Evolutionary conservation across 176 grass and related monocot species (phyloP).

Genomic region (Oryza glumipatula): DNA sequence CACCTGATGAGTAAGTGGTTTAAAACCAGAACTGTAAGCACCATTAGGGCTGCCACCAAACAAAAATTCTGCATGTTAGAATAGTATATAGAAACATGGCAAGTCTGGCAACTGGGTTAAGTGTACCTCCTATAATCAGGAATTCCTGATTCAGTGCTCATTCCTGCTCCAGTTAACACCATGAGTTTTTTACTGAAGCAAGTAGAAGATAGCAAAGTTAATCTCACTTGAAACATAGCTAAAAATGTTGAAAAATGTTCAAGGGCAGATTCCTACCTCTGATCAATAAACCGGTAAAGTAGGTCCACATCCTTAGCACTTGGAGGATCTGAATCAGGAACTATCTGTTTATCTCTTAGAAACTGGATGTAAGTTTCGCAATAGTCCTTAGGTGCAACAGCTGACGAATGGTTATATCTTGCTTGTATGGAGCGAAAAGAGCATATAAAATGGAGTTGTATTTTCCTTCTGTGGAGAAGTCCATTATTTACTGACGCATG

Average conservation of each 20-base stretch:
- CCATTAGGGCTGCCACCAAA: constrained; percentile 79
- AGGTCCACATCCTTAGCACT: constrained; percentile 74
- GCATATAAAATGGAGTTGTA: constrained; percentile 34
- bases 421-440: constrained; percentile 45
- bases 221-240: constrained; percentile 34
- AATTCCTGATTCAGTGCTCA: constrained; percentile 96
- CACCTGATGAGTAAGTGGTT: constrained; percentile 98
- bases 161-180: constrained; percentile 93
- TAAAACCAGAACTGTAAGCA: constrained; percentile 97
- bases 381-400: constrained; percentile 48
- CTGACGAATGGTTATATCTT: constrained; percentile 57
- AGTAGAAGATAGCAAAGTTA: constrained; percentile 40
- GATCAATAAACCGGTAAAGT: constrained; percentile 71
- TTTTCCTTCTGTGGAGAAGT: constrained; percentile 33
- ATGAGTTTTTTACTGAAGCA: constrained; percentile 77
- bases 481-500: constrained; percentile 34
- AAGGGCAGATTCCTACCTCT: constrained; percentile 50
- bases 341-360: constrained; percentile 67
- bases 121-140: constrained; percentile 95
- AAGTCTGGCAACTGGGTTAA: constrained; percentile 5
- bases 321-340: constrained; percentile 85
- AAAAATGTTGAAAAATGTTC: constrained; percentile 17
- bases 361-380: constrained; percentile 58
- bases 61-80: constrained; percentile 28
- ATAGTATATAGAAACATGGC: constrained; percentile 7